Percentiles rank a stretch among this genome's conserved stretches.
These are phyloP conservation scores for Talaromyces stipitatus DNA, from an alignment of 495 filamentous ascomycete genomes.

Conservation along the genomic window DNA sequence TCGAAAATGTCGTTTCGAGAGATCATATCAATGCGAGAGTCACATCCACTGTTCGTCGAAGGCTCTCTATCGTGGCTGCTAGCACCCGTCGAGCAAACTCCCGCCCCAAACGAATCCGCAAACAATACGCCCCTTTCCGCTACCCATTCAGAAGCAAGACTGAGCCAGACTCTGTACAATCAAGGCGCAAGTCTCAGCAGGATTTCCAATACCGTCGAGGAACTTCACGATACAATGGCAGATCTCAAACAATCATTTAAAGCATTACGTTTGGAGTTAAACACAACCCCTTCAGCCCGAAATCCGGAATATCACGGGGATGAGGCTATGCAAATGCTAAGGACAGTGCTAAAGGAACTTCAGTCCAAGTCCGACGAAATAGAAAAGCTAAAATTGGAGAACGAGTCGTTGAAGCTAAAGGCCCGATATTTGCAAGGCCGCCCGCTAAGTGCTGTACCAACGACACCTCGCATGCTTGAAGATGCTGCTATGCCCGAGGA, in stretches of 20 bases:
- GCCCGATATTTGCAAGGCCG: conserved; percentile 32
- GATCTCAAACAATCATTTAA: conserved; percentile 39
- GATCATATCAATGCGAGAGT: conserved; percentile 38
- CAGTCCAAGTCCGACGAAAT: conserved; percentile 39
- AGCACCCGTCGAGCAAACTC: not conserved
- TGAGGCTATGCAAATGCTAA: conserved; percentile 31
- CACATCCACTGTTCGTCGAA: conserved; percentile 32
- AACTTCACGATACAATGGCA: conserved; percentile 38
- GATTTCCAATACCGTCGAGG: conserved; percentile 37
- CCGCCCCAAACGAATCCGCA: not conserved
- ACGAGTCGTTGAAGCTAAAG: conserved; percentile 35
- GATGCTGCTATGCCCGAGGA: conserved; percentile 23
- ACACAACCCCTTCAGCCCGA: conserved; percentile 12
- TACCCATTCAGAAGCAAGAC: conserved; percentile 3
- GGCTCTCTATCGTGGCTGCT: conserved; percentile 17
- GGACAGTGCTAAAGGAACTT: conserved; percentile 37
- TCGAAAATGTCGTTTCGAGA: conserved; percentile 38
- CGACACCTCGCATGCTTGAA: conserved; percentile 1
- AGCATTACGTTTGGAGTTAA: conserved; percentile 35
- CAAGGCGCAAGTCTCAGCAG: conserved; percentile 36
- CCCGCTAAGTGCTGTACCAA: conserved; percentile 5
- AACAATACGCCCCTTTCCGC: not conserved
- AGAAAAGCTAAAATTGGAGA: conserved; percentile 38
- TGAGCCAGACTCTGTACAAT: conserved; percentile 32
- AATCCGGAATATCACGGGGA: conserved; percentile 4